Conservation (phyloP, 192 early-diverging fungal genomes). For the Gorgonomyces haynaldii region DNA sequence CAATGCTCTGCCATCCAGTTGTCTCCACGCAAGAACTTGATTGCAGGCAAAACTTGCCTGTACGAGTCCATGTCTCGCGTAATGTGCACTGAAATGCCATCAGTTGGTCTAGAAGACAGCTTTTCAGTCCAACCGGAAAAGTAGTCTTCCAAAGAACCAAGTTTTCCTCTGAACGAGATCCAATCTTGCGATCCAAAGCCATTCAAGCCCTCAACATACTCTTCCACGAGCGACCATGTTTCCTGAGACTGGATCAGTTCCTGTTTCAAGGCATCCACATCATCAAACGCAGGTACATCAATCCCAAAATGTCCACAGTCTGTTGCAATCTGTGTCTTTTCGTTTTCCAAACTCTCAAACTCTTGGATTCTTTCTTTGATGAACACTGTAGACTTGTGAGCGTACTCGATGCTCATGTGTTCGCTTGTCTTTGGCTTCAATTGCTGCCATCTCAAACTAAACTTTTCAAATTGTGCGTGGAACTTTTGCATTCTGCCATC, state of each 20-base stretch:
- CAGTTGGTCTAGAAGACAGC: constrained; percentile 15
- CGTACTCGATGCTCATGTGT: background rate
- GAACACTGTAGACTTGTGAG: constrained; percentile 21
- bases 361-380: constrained; percentile 32
- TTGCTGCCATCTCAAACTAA: constrained; percentile 36
- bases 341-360: constrained; percentile 24
- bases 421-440: constrained; percentile 32
- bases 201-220: constrained; percentile 18
- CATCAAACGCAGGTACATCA: constrained; percentile 17
- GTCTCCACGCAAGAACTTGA: constrained; percentile 45
- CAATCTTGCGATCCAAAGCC: constrained; percentile 31
- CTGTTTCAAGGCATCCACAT: constrained; percentile 17
- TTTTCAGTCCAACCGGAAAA: constrained; percentile 28
- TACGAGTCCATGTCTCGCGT: constrained; percentile 29
- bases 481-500: constrained; percentile 28
- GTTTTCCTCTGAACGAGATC: constrained; percentile 37
- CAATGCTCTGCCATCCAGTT: constrained; percentile 48
- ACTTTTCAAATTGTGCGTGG: constrained; percentile 32
- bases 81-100: constrained; percentile 25
- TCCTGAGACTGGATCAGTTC: constrained; percentile 19
- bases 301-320: constrained; percentile 41
- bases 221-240: constrained; percentile 29
- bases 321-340: constrained; percentile 23
- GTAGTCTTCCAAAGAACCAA: constrained; percentile 33
- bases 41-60: constrained; percentile 17